phyloP scores from a whole-genome alignment of 768 basidiomycete species.

The Panaeolus papilionaceus region DNA sequence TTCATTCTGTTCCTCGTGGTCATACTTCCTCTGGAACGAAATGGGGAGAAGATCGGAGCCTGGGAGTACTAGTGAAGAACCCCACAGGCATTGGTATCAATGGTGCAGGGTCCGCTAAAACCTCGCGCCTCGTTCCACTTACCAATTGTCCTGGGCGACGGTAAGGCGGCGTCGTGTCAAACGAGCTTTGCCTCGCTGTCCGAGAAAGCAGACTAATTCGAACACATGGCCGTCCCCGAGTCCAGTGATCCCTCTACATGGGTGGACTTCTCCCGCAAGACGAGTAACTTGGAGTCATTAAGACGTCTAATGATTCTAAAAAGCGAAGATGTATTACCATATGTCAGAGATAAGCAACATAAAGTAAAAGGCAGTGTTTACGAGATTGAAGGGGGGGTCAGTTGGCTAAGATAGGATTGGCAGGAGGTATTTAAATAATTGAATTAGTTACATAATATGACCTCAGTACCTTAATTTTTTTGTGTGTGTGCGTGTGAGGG shows the following conservation, averaged over 20 bases:
- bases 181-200: slow-evolving; percentile 1
- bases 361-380: background rate
- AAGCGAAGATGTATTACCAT: background rate
- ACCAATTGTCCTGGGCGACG: background rate
- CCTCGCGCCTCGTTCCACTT: background rate
- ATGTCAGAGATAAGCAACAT: background rate
- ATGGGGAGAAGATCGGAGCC: background rate
- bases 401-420: background rate
- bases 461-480: slow-evolving; percentile 13
- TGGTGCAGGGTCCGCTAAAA: background rate
- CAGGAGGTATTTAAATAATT: background rate
- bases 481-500: slow-evolving; percentile 14
- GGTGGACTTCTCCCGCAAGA: background rate
- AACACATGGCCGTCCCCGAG: slow-evolving; percentile 1
- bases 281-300: background rate
- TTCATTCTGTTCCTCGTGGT: background rate
- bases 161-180: background rate
- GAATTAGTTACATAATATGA: slow-evolving; percentile 13
- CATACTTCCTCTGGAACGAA: background rate
- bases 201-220: background rate
- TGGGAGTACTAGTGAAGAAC: no score
- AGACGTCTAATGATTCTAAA: background rate
- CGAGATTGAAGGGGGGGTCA: background rate
- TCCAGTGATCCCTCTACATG: background rate
- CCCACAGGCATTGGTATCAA: background rate